Evolutionary conservation across 768 basidiomycete genomes (phyloP), one percentile per base, ranked within the genome.

Genomic region (Hygrocybe punicea): DNA sequence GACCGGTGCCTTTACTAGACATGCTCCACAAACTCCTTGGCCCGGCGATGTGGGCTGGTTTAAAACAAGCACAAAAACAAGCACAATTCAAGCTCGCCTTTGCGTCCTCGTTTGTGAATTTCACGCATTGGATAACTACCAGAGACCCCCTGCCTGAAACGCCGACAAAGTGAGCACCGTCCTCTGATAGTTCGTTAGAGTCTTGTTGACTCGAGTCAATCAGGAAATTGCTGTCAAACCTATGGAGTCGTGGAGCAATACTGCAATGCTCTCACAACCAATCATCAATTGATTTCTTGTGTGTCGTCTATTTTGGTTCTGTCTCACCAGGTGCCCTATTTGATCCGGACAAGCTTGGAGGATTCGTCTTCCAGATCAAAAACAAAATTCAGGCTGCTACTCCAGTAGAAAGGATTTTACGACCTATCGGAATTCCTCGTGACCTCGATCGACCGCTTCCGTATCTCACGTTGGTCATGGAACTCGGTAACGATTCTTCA

Each of bases 41-140:
- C 34, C 39, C n/a, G 24, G 25, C 14, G 25, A 40, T 14, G 33
- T 51, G 49, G 56, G n/a, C 29, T n/a, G 35, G 35, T 21, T n/a
- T 14, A 13, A 37, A 57, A 51, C 34, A 35, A 50, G 33, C 7
- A 17, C n/a, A 29, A 13, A 37, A 57, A 51, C 34, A 35, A 50
- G 33, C 7, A 17, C n/a, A 29, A 17, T 57, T 59, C 51, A 16
- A 58, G 34, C 17, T 44, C 1, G 58, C 59, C 49, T 65, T 63
- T 49, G 21, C 37, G 29, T 40, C 44, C 17, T 46, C 58, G 29
- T 57, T 59, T 49, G 59, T 64, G 34, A 62, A 64, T 44, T 64
- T 64, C 54, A 64, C 62, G 23, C 63, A 62, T 64, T 60, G 62
- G 63, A 63, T 60, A 21, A 39, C 57, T 10, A 64, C 63, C 16